phyloP scores from a whole-genome alignment of 2,329 filamentous ascomycete species.

The Thielaviopsis populi region DNA sequence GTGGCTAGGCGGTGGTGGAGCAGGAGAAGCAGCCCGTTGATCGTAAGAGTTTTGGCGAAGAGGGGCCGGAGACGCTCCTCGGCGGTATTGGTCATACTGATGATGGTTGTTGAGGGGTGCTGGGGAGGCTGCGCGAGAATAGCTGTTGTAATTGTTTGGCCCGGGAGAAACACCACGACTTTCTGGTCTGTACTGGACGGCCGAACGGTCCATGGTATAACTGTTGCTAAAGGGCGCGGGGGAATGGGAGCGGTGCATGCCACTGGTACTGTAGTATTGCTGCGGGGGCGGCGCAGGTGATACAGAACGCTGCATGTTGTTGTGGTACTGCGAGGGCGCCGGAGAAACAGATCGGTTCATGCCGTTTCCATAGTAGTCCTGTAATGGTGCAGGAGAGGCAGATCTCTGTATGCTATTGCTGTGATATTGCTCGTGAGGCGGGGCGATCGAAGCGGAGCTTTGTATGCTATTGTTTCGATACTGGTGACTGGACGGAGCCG shows the following conservation, averaged over 20 bases:
- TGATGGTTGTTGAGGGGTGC: slow-evolving; percentile 21
- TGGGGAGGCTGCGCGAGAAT: slow-evolving; percentile 29
- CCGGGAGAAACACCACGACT: slow-evolving; percentile 21
- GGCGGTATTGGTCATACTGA: slow-evolving; percentile 20
- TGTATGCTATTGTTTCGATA: slow-evolving; percentile 13
- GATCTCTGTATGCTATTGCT: slow-evolving; percentile 22
- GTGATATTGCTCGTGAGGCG: slow-evolving; percentile 20
- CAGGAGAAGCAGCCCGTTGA: slow-evolving; percentile 13
- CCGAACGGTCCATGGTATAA: slow-evolving; percentile 10
- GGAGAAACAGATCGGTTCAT: slow-evolving; percentile 19
- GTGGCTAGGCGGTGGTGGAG: slow-evolving; percentile 16
- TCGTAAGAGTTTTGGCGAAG: slow-evolving; percentile 17
- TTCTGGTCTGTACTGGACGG: background rate
- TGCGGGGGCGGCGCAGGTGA: slow-evolving; percentile 9
- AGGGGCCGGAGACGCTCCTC: slow-evolving; percentile 20
- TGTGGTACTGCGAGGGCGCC: slow-evolving; percentile 17
- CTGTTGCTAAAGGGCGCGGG: slow-evolving; percentile 24
- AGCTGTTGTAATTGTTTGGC: slow-evolving; percentile 20
- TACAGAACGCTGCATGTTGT: slow-evolving; percentile 20
- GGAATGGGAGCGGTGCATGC: slow-evolving; percentile 22
- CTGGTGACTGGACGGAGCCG: slow-evolving; percentile 15
- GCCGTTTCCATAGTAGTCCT: slow-evolving; percentile 8
- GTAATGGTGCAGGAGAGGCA: slow-evolving; percentile 9
- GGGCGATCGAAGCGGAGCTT: slow-evolving; percentile 19
- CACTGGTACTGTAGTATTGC: slow-evolving; percentile 16